These are phyloP conservation scores for Colletotrichum eleusines DNA, from an alignment of 2,329 filamentous ascomycete species.

Conservation along the genomic window DNA sequence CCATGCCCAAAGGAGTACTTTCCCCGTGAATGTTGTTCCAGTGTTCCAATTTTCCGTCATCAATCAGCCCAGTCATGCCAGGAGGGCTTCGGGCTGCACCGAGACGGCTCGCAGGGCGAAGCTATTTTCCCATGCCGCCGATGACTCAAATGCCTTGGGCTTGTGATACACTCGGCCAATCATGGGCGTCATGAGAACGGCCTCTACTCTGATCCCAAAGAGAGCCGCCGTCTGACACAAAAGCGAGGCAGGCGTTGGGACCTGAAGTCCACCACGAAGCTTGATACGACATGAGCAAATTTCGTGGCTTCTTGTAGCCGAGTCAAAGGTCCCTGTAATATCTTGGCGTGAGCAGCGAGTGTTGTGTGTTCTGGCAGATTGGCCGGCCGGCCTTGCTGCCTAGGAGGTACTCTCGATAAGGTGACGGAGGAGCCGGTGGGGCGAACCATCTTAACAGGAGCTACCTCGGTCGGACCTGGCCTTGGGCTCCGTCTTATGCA, in stretches of 20 bases:
- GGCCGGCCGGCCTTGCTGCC: constrained; percentile 3
- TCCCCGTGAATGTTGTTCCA: constrained; percentile 17
- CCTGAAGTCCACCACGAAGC: constrained; percentile 3
- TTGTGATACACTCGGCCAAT: constrained; percentile 12
- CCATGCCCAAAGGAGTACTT: not conserved
- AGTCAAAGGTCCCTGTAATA: constrained; percentile 1
- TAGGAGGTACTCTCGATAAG: constrained; percentile 16
- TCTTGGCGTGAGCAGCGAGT: constrained; percentile 19
- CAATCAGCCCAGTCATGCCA: constrained; percentile 20
- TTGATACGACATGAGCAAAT: constrained; percentile 1
- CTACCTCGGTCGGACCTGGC: constrained; percentile 8
- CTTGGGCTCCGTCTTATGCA: constrained; percentile 31
- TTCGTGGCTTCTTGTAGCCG: constrained; percentile 10
- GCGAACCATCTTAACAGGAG: constrained; percentile 8
- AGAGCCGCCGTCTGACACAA: constrained; percentile 4
- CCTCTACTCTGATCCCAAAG: not conserved
- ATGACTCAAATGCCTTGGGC: constrained; percentile 20
- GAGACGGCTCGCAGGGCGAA: constrained; percentile 16
- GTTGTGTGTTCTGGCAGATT: not conserved
- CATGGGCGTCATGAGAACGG: not conserved
- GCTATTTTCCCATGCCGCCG: constrained; percentile 11
- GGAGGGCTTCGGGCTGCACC: constrained; percentile 7
- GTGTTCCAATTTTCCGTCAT: constrained; percentile 10
- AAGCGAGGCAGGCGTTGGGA: not conserved
- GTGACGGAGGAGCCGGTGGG: not conserved